Evolutionary conservation across 2,329 filamentous ascomycete genomes (phyloP).

Genomic region (Alternaria infectoria): DNA sequence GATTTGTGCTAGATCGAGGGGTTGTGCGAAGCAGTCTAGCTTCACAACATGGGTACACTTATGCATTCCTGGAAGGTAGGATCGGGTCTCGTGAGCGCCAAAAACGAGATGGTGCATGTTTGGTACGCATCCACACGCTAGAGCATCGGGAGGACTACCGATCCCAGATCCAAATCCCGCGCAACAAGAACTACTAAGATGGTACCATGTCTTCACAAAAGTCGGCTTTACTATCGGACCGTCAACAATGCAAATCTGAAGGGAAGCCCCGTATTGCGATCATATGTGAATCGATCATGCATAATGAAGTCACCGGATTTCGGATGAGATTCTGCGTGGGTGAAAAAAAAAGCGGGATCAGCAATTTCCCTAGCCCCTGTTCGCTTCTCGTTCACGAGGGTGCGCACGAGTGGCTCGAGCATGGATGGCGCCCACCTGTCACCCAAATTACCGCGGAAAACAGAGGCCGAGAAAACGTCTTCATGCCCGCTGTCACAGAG

Average conservation of each 20-base stretch:
- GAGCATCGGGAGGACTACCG: slow-evolving; percentile 11
- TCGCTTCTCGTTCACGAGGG: not conserved
- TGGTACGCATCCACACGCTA: not conserved
- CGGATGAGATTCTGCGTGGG: not conserved
- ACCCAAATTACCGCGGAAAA: not conserved
- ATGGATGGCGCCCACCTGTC: not conserved
- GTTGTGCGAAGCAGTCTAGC: not conserved
- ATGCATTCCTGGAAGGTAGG: not conserved
- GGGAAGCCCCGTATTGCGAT: not conserved
- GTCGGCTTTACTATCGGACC: not conserved
- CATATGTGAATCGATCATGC: not conserved
- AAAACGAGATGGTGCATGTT: not conserved
- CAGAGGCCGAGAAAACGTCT: not conserved
- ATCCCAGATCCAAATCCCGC: slow-evolving; percentile 15
- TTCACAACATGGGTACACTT: not conserved
- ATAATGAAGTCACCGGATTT: not conserved
- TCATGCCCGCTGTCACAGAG: not conserved
- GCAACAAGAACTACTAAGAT: not conserved
- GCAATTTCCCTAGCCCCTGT: slow-evolving; percentile 13
- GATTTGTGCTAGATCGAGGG: not conserved
- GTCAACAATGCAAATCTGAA: not conserved
- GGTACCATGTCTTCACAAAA: not conserved
- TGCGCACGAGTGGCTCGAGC: not conserved
- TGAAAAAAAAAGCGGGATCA: slow-evolving; percentile 1
- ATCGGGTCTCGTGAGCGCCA: not conserved